phyloP scores from a whole-genome alignment of 1,284 basidiomycete species.

The Malassezia japonica region DNA sequence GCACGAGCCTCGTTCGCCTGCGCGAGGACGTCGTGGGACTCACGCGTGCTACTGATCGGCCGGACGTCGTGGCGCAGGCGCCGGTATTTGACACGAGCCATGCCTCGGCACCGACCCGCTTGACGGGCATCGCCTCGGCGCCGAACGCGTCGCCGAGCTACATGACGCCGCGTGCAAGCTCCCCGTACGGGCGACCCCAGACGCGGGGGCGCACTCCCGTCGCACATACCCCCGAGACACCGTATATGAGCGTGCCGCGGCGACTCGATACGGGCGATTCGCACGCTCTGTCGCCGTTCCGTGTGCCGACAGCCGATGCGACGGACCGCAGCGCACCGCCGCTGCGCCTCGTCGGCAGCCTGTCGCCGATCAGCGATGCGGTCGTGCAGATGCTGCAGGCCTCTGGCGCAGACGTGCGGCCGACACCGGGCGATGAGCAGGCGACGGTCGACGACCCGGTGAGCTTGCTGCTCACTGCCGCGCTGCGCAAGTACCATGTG shows the following conservation, averaged over 20 bases:
- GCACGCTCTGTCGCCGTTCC: no score
- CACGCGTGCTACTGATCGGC: conserved; percentile 5
- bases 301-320: no score
- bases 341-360: neutral
- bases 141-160: no score
- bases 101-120: no score
- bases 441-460: conserved; percentile 85
- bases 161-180: no score
- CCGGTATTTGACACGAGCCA: conserved; percentile 47
- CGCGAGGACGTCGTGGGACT: conserved; percentile 28
- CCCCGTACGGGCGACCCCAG: no score
- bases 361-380: conserved; percentile 1
- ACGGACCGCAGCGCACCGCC: no score
- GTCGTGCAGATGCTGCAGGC: conserved; percentile 1
- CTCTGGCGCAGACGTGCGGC: neutral
- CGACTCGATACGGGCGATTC: no score
- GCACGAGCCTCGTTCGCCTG: conserved; percentile 32
- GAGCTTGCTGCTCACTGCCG: conserved; percentile 93
- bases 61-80: neutral
- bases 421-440: neutral
- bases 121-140: no score
- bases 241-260: neutral
- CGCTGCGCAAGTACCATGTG: conserved; percentile 96
- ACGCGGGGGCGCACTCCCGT: no score
- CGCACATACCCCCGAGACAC: no score